These are phyloP conservation scores for Blumeria hordei DNA, from an alignment of 2,329 filamentous ascomycete genomes.

Conservation along the genomic window DNA sequence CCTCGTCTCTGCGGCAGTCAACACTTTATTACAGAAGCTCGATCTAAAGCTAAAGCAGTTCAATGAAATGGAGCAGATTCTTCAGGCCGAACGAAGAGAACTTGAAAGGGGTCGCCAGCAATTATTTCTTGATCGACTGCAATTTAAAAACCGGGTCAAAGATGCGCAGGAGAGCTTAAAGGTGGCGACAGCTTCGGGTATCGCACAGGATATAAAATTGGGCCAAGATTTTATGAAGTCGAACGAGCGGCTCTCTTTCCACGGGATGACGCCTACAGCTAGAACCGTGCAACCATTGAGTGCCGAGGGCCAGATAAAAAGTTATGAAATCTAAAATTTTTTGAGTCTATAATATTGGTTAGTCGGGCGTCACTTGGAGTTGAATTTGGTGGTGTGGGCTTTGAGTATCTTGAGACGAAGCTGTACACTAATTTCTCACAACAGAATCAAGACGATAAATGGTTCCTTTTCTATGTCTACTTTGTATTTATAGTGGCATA, in stretches of 20 bases:
- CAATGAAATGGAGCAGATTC: conserved; percentile 77
- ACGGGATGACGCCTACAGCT: conserved; percentile 18
- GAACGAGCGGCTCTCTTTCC: conserved; percentile 27
- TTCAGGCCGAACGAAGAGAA: conserved; percentile 80
- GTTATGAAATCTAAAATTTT: conserved; percentile 13
- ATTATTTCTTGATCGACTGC: conserved; percentile 73
- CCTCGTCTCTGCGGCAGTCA: conserved; percentile 75
- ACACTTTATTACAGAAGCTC: conserved; percentile 83
- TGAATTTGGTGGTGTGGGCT: conserved; percentile 7
- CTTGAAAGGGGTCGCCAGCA: conserved; percentile 80
- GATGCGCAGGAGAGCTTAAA: conserved; percentile 59
- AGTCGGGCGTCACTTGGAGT: conserved; percentile 9
- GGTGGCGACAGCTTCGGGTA: conserved; percentile 19
- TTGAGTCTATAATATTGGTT: conserved; percentile 2
- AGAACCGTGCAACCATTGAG: conserved; percentile 29
- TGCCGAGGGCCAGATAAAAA: conserved; percentile 28
- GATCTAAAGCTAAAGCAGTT: conserved; percentile 93
- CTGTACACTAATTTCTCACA: not conserved
- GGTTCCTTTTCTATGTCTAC: not conserved
- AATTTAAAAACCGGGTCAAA: conserved; percentile 68
- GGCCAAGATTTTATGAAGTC: conserved; percentile 14
- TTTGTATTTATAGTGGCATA: not conserved
- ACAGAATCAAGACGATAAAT: not conserved
- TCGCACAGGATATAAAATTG: conserved; percentile 15
- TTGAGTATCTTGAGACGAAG: not conserved